A percentile compares a stretch with the other conserved stretches of the same genome.
These are phyloP conservation scores for Aschersonia sp. DNA, from an alignment of 2,329 filamentous ascomycete genomes.

Conservation along the genomic window DNA sequence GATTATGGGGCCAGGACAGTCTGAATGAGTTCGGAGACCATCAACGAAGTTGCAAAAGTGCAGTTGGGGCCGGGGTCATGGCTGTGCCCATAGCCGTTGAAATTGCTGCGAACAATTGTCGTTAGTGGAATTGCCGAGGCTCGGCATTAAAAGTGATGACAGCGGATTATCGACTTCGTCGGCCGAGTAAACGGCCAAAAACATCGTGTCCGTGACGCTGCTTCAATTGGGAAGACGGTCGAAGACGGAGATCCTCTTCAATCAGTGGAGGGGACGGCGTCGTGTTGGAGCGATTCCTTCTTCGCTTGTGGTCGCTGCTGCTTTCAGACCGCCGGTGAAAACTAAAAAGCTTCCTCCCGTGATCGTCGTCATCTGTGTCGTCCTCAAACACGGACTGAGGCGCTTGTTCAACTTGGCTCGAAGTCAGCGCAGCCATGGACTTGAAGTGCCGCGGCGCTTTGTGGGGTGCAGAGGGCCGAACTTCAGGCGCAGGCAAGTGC, in stretches of 20 bases:
- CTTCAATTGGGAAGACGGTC: constrained; percentile 1
- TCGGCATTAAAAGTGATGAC: not conserved
- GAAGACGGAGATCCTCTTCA: not conserved
- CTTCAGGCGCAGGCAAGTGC: constrained; percentile 7
- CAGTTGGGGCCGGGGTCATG: too few species aligned
- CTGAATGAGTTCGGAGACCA: too few species aligned
- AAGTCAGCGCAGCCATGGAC: constrained; percentile 10
- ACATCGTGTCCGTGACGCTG: constrained; percentile 19
- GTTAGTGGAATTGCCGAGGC: not conserved
- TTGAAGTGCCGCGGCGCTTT: constrained; percentile 12
- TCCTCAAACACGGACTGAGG: constrained; percentile 32
- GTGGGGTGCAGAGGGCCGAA: constrained; percentile 3
- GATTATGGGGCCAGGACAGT: too few species aligned
- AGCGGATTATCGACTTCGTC: constrained; percentile 11
- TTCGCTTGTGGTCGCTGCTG: constrained; percentile 17
- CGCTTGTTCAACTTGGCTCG: constrained; percentile 11
- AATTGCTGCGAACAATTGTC: too few species aligned
- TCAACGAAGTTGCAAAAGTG: too few species aligned
- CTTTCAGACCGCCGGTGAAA: constrained; percentile 24
- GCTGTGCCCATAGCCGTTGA: too few species aligned
- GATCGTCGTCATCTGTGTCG: constrained; percentile 22
- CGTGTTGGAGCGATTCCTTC: constrained; percentile 1
- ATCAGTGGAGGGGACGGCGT: not conserved
- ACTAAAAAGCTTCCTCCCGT: constrained; percentile 19
- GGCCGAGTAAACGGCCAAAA: constrained; percentile 22